Evolutionary conservation across 441 rosid species (phyloP).

Genomic region (Adansonia madagascariensis): DNA sequence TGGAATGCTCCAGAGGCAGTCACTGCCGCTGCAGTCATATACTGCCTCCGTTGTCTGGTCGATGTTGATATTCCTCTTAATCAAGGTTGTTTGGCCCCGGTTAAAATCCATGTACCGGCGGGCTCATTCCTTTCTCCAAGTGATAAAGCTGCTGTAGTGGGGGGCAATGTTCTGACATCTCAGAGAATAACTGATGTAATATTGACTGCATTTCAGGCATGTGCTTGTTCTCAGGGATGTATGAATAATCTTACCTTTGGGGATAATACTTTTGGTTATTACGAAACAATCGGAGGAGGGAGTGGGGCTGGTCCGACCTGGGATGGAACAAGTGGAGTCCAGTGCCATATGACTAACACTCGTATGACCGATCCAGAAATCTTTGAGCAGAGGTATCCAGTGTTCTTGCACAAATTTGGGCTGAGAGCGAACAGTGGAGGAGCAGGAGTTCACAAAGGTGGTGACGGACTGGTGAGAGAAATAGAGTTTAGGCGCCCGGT

Average conservation of each 20-base stretch:
- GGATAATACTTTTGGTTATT: slow-evolving; percentile 81
- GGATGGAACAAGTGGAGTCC: slow-evolving; percentile 93
- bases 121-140: slow-evolving; percentile 92
- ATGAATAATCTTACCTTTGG: slow-evolving; percentile 98
- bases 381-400: slow-evolving; percentile 93
- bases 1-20: slow-evolving; percentile 99
- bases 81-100: slow-evolving; percentile 94
- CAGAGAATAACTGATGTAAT: slow-evolving; percentile 88
- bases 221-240: slow-evolving; percentile 96
- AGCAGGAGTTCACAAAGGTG: slow-evolving; percentile 69
- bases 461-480: slow-evolving; percentile 86
- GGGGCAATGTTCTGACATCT: slow-evolving; percentile 92
- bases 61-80: slow-evolving; percentile 89
- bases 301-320: slow-evolving; percentile 90
- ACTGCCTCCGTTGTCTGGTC: slow-evolving; percentile 86
- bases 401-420: slow-evolving; percentile 76
- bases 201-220: slow-evolving; percentile 84
- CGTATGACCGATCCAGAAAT: slow-evolving; percentile 98
- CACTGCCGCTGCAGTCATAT: slow-evolving; percentile 90
- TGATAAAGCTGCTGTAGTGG: slow-evolving; percentile 93
- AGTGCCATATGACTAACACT: slow-evolving; percentile 97
- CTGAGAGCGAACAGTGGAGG: slow-evolving; percentile 87
- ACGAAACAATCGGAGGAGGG: slow-evolving; percentile 95
- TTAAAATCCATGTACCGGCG: slow-evolving; percentile 65
- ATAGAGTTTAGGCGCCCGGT: slow-evolving; percentile 81